These are phyloP conservation scores for Corrigiola litoralis DNA, from an alignment of 179 eudicot genomes.

Conservation along the genomic window DNA sequence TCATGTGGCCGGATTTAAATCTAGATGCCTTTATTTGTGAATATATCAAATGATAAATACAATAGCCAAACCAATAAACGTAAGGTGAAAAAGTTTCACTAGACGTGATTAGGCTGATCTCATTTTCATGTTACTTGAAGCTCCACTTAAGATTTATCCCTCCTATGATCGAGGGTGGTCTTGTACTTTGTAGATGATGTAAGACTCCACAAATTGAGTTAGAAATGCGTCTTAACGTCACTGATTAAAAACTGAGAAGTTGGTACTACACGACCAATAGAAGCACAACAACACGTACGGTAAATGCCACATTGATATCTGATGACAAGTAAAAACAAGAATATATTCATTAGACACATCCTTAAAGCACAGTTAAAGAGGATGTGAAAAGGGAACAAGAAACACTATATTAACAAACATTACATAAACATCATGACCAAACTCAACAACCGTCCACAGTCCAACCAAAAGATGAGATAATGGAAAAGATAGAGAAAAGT, in stretches of 20 bases:
- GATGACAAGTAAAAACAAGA: background rate
- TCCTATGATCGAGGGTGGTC: no score
- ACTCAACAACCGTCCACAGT: constrained; percentile 15
- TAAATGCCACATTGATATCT: background rate
- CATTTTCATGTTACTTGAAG: no score
- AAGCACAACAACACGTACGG: background rate
- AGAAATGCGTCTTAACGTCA: no score
- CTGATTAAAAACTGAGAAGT: no score
- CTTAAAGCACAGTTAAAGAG: constrained; percentile 13
- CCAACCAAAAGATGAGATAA: background rate
- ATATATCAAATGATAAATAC: background rate
- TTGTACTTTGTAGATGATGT: no score
- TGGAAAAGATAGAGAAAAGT: background rate
- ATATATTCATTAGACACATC: background rate
- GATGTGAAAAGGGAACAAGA: background rate
- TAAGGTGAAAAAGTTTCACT: no score
- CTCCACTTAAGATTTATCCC: no score
- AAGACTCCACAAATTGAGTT: no score
- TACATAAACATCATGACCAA: constrained; percentile 1
- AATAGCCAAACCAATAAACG: background rate
- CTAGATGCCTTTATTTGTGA: background rate
- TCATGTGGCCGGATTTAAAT: constrained; percentile 10
- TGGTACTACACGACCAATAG: no score
- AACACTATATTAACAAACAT: background rate
- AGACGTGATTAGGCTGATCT: no score